Base-by-base conservation (phyloP, 2,329 filamentous ascomycete species). In the Capronia americana region DNA sequence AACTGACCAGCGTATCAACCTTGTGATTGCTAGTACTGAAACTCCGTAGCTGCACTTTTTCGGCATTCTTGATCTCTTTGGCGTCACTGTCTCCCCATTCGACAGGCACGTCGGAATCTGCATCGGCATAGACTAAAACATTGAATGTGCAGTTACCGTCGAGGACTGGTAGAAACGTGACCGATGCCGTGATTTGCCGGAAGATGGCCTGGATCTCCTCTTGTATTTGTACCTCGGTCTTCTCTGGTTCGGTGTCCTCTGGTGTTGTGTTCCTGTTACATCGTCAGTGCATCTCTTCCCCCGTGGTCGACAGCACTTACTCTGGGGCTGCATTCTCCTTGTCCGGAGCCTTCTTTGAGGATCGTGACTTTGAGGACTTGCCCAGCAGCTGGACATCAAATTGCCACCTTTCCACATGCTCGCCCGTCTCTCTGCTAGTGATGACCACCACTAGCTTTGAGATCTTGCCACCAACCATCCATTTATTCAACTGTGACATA, bases 21-120 rank as follows among this genome's bases (percentile, higher is more conserved):
- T 92, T 87, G 78, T 99, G 95, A 74, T 90, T 97, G 71, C 90
- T 93, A 17, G 95, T 99, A 79, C 93, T 97, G 82, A 98, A 99
- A 71, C 94, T 96, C 67, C 95, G 87, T 75, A 99, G 82, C 81
- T 97, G 93, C 32, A 99, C 95, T 76, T 95, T 93, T 83, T 99
- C 95, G 50, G 92, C 94, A 74, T 95, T 92, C 76, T 89, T 85
- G 72, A 99, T 97, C 83, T 99, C 95, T 82, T 97, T 97, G 62
- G 94, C 93, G 79, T 98, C 95, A 73, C 92, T 97, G 81, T 99
- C 95, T 55, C 95, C 95, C 95, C 95, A 99, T 79, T 99, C 95
- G 65, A 99, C 90, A 3, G 95, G 95, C 14, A 99, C 95, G 56
- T 98, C 94, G 65, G 91, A 95, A 79, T 98, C 93, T 20, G 93